These are phyloP conservation scores for Aechmea fasciata DNA, from an alignment of 176 grass and related monocot genomes.

Conservation along the genomic window DNA sequence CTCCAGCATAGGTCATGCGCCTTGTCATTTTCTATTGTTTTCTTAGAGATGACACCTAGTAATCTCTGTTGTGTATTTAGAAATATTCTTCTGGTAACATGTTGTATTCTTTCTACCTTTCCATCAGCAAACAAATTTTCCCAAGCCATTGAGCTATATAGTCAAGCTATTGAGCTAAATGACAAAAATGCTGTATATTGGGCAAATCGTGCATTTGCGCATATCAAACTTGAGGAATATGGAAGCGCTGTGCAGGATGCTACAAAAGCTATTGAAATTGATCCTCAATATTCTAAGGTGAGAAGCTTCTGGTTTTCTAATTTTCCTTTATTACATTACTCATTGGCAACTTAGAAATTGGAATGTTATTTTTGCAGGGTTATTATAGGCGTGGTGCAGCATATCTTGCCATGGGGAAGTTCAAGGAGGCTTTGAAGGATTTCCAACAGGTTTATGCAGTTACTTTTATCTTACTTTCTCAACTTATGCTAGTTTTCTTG, in stretches of 20 bases:
- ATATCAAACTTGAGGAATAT: conserved; percentile 82
- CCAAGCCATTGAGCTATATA: conserved; percentile 72
- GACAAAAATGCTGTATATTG: conserved; percentile 74
- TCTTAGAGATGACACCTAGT: background rate
- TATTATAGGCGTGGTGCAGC: conserved; percentile 80
- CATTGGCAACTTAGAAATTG: background rate
- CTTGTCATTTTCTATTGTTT: background rate
- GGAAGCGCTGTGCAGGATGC: conserved; percentile 82
- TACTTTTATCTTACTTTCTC: background rate
- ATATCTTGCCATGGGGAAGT: conserved; percentile 93
- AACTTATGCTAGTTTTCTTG: background rate
- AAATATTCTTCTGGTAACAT: background rate
- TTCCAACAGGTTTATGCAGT: conserved; percentile 64
- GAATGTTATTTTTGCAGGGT: conserved; percentile 33
- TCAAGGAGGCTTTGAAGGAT: conserved; percentile 94
- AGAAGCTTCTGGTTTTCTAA: background rate
- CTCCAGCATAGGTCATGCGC: too few species aligned
- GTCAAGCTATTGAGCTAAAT: conserved; percentile 74
- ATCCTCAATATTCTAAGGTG: conserved; percentile 80
- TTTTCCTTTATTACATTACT: background rate
- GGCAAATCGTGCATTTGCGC: conserved; percentile 85
- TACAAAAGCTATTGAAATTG: conserved; percentile 71
- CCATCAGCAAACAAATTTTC: conserved; percentile 71
- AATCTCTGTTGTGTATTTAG: background rate
- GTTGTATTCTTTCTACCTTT: background rate